Evolutionary conservation across 2,329 filamentous ascomycete genomes (phyloP), one percentile per base, ranked within the genome.

Genomic region (Verruconis gallopava): DNA sequence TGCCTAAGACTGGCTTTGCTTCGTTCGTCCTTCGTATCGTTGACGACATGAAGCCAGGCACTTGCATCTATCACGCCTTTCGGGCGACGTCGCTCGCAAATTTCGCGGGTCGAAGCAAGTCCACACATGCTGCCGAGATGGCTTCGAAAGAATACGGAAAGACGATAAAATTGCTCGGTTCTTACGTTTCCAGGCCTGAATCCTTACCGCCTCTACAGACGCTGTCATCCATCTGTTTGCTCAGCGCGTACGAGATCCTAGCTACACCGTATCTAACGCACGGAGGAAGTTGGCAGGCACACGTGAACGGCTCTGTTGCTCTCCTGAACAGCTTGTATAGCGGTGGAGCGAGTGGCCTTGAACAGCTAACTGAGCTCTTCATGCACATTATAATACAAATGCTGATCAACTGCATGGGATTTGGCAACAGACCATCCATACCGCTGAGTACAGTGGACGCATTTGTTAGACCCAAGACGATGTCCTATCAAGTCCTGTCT

Each of bases 241-340:
- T 19, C 21, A 25, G 38, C 20, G 32, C 22, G 15, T 15, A 17
- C 3, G 28, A 42, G 20, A 14, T 37, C 5, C 17, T 37, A 5
- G 32, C 30, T n/a, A 28, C 39, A 12, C 30, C 30, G 2, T 20
- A 42, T 13, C 12, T 42, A 5, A 42, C 17, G 17, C n/a, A n/a
- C 11, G 32, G 32, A n/a, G 33, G 20, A 3, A 22, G 19, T 6
- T 38, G 33, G 11, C 20, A 14, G 9, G 40, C 40, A 9, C 40
- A 43, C 14, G 21, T 38, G 13, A 38, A 38, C 13, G 40, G 34
- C 4, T 37, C 34, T 12, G 14, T 21, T 32, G 38, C 38, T 12
- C 17, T 35, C 22, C 11, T 40, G 21, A 32, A 40, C 18, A 35
- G 17, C 4, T 22, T n/a, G 11, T 40, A n/a, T 18, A 11, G 9